These are phyloP conservation scores for Yarrowia sp. DNA, from an alignment of 805 yeast genomes.

Conservation along the genomic window DNA sequence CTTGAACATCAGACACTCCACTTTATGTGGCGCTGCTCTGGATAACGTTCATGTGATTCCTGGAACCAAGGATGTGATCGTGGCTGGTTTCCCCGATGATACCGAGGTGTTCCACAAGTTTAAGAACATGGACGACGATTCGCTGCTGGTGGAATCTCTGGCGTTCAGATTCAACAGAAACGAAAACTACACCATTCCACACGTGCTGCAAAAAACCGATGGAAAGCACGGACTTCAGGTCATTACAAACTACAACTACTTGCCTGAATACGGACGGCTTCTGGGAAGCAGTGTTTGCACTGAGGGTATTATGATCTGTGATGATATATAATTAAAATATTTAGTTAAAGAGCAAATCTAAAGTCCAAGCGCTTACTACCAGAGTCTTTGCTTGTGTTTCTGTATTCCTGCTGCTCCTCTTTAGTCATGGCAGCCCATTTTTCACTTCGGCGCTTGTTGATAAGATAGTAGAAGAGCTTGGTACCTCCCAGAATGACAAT, in stretches of 20 bases:
- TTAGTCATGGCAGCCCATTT: constrained; percentile 53
- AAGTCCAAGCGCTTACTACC: constrained; percentile 62
- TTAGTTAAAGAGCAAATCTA: constrained; percentile 37
- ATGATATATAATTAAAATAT: not conserved
- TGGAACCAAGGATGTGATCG: constrained; percentile 5
- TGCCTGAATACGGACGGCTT: not conserved
- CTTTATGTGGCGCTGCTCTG: not conserved
- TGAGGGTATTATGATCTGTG: not conserved
- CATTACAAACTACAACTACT: not conserved
- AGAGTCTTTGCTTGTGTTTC: constrained; percentile 46
- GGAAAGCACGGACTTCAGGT: not conserved
- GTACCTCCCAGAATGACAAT: constrained; percentile 32
- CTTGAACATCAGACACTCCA: not conserved
- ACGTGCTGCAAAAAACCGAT: not conserved
- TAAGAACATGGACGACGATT: not conserved
- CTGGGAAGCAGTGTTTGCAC: constrained; percentile 10
- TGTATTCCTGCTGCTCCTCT: constrained; percentile 52
- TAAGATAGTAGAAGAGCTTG: constrained; percentile 38
- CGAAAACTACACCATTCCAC: constrained; percentile 1
- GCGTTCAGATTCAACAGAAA: not conserved
- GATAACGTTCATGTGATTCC: constrained; percentile 1
- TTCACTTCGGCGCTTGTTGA: constrained; percentile 41
- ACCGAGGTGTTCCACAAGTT: not conserved
- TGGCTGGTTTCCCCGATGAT: constrained; percentile 4
- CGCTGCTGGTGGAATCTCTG: not conserved